Evolutionary conservation across 1,139 yeast genomes (phyloP), one percentile per base, ranked within the genome.

Genomic region (Yamadazyma jaroonii): DNA sequence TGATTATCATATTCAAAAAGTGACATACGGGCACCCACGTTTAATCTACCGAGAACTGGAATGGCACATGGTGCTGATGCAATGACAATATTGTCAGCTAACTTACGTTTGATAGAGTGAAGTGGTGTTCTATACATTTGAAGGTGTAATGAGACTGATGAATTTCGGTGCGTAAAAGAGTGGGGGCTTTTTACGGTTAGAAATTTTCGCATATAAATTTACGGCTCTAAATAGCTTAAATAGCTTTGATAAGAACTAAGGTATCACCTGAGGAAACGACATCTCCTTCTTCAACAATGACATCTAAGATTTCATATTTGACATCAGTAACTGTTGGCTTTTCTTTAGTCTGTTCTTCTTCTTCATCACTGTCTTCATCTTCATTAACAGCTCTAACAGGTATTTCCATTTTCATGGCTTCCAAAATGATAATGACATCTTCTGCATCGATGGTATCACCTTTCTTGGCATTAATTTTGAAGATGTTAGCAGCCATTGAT

Each of bases 11-110:
- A 51, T 35, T 71, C 58, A 39, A 68, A 53, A 7, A 79, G 55
- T 0, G 85, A 74, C 75, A 77, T 72, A 43, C 88, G 64, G 13
- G 76, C 81, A 23, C 89, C 89, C 40, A 81, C 68, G 38, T 74
- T 70, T 35, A 79, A 4, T 44, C 34, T 50, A 53, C 41, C 64
- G 54, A 9, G 56, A 47, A 33, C 69, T 9, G 35, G 32, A 9
- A 34, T 49, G 8, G 62, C 53, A 61, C 78, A 79, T 0, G 70
- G 64, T 10, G 70, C 53, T 3, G 82, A 72, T 13, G 79, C 72
- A 27, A 76, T 62, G 31, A 68, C 69, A 3, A 79, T 61, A 32
- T 65, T 58, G 3, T 69, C 65, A 5, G 79, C 57, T 28, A 80
- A 55, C 29, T 62, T 56, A 41, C 79, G 62, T 25, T 72, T 59